These are phyloP conservation scores for Phytopythium litorale DNA, from an alignment of 352 stramenopile genomes.

Conservation along the genomic window DNA sequence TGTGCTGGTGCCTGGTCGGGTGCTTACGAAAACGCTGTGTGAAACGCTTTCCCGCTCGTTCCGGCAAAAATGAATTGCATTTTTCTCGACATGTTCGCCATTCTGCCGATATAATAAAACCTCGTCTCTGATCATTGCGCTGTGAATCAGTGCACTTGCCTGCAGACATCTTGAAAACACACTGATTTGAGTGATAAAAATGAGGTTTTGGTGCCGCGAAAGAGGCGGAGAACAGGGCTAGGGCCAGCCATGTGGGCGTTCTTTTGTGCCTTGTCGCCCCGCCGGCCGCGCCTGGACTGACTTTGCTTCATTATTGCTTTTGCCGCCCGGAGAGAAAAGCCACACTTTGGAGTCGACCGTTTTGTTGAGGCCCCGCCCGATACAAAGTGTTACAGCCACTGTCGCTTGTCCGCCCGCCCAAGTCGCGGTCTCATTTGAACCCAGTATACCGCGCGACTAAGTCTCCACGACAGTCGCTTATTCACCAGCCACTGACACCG, in stretches of 20 bases:
- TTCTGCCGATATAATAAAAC: neutral
- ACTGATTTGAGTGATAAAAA: neutral
- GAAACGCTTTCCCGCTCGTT: neutral
- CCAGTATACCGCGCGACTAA: neutral
- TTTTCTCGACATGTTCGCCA: neutral
- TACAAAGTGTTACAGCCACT: constrained; percentile 1
- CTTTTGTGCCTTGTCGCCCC: constrained; percentile 3
- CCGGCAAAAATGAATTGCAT: neutral
- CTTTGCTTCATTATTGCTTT: constrained; percentile 9
- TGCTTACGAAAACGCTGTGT: neutral
- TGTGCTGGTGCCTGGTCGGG: neutral
- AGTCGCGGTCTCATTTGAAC: neutral
- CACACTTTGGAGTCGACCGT: neutral
- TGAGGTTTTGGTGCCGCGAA: neutral
- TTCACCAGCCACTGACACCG: neutral
- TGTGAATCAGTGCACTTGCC: neutral
- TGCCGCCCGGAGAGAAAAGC: constrained; percentile 1
- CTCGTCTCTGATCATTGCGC: neutral
- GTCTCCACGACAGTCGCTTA: too few relatives aligned
- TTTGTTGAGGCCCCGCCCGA: neutral
- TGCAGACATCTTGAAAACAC: too few relatives aligned
- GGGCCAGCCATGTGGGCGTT: neutral
- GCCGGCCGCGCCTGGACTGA: neutral
- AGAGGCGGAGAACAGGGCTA: constrained; percentile 4
- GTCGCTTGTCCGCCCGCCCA: neutral